These are phyloP conservation scores for Daucus carota DNA, from an alignment of 129 eudicot species.

Conservation along the genomic window DH1_v3.0 NC_030382.2:55353001-55353500, in stretches of 20 bases:
- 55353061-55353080: too few relatives aligned
- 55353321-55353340: conserved; percentile 17
- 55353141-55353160: too few relatives aligned
- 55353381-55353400: conserved; percentile 8
- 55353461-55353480: conserved; percentile 78
- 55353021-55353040: too few relatives aligned
- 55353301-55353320: conserved; percentile 20
- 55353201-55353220: not conserved
- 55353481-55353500: conserved; percentile 79
- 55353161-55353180: too few relatives aligned
- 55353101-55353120: too few relatives aligned
- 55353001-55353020: too few relatives aligned
- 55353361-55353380: conserved; percentile 1
- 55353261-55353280: not conserved
- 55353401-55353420: conserved; percentile 40
- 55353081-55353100: too few relatives aligned
- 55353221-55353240: not conserved
- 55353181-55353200: not conserved
- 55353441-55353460: conserved; percentile 55
- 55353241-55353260: not conserved
- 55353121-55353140: too few relatives aligned
- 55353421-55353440: conserved; percentile 30
- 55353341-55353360: conserved; percentile 15
- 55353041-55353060: too few relatives aligned
- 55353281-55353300: not conserved